phyloP scores from a whole-genome alignment of 495 filamentous ascomycete genomes.

The Glonium stellatum region DNA sequence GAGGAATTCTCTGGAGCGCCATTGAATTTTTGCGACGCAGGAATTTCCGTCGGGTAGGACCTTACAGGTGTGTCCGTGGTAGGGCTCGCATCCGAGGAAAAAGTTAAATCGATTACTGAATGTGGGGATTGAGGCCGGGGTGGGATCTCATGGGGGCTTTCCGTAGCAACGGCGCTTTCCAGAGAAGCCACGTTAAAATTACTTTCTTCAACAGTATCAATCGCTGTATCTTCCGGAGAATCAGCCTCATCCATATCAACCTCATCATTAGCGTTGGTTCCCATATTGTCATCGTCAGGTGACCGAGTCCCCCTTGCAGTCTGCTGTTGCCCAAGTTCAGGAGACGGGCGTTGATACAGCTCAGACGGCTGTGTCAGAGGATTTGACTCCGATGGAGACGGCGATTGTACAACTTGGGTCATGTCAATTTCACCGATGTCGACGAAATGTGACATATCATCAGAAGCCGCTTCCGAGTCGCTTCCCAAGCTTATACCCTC shows the following conservation, averaged over 20 bases:
- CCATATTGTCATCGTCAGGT: neutral
- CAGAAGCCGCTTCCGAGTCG: conserved; percentile 21
- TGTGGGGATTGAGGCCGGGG: neutral
- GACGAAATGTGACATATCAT: conserved; percentile 29
- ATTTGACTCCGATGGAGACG: neutral
- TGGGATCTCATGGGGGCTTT: neutral
- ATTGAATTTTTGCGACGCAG: neutral
- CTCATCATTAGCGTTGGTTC: neutral
- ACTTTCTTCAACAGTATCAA: neutral
- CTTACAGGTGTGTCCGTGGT: neutral
- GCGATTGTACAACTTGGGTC: neutral
- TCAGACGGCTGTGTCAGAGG: neutral
- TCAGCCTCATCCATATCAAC: conserved; percentile 1
- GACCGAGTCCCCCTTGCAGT: neutral
- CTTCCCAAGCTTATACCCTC: conserved; percentile 14
- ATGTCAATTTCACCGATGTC: conserved; percentile 31
- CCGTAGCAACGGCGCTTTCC: no score
- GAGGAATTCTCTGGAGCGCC: conserved; percentile 8
- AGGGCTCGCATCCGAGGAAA: neutral
- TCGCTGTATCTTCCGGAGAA: neutral
- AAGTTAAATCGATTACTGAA: conserved; percentile 1
- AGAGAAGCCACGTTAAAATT: neutral
- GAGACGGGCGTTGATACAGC: neutral
- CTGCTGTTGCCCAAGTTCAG: neutral
- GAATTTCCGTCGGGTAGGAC: neutral